Conservation (phyloP, 73 alveolate genomes). For the Diophrys sp. region DNA sequence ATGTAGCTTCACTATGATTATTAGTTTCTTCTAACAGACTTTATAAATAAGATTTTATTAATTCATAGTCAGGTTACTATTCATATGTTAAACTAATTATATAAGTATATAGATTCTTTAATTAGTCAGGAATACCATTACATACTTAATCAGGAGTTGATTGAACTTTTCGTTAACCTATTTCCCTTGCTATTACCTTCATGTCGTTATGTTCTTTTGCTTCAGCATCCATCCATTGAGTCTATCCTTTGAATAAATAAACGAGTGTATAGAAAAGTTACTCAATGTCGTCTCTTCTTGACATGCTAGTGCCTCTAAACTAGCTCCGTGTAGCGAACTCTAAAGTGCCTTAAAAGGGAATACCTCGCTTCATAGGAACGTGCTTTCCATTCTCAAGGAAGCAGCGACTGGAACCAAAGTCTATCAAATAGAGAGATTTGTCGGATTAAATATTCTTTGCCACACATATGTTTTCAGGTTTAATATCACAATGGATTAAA, state of each 20-base stretch:
- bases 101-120: too few relatives aligned
- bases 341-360: not conserved
- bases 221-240: not conserved
- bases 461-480: not conserved
- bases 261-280: not conserved
- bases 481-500: constrained; percentile 1
- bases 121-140: not conserved
- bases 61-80: too few relatives aligned
- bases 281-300: constrained; percentile 11
- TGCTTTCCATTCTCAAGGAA: not conserved
- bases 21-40: too few relatives aligned
- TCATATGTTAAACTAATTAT: too few relatives aligned
- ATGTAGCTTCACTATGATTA: too few relatives aligned
- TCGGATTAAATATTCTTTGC: not conserved
- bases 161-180: not conserved
- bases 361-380: not conserved
- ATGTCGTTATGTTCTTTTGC: not conserved
- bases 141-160: not conserved
- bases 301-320: not conserved
- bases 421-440: not conserved
- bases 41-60: too few relatives aligned
- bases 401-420: not conserved
- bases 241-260: not conserved
- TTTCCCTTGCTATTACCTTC: not conserved
- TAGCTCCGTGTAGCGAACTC: not conserved